Base-by-base conservation (phyloP, 2,329 filamentous ascomycete species). In the Blumeriella jaapii region DNA sequence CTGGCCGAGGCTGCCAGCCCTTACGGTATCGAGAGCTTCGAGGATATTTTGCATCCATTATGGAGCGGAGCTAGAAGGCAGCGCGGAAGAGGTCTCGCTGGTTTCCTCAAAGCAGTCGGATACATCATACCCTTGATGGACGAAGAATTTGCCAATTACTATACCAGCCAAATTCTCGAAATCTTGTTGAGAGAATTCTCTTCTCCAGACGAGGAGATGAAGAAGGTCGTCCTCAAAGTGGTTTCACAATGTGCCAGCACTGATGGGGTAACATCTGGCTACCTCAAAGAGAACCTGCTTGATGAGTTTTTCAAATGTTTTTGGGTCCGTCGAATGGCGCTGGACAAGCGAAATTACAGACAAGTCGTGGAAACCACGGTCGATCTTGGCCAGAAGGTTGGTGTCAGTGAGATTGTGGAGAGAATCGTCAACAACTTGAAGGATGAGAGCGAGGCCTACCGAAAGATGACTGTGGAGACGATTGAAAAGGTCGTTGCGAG, bases 51-150 rank as follows among this genome's bases (percentile, higher is more conserved):
- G 31, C 95, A 96, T 55, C 91, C 91, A 3, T 69, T 98, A 0
- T 98, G 91, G 91, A 95, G 85, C 5, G 91, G 91, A 40, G 89
- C 47, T 18, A 76, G 89, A 45, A 95, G 95, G 62, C 91, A 98
- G 61, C 78, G 91, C 55, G 91, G 91, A 44, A 98, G 98, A 59
- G 87, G 89, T 51, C 69, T 98, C 28, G 89, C 91, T 15, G 89
- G 86, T 10, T 98, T 95, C 61, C 67, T 98, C 42, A 98, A 98
- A 63, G 91, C 91, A 29, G 89, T 98, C 27, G 91, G 91, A 16
- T 96, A 91, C 58, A 94, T 98, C 55, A 96, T 98, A 44, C 91
- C 91, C 4, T 72, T 98, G 34, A 98, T 98, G 91, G 91, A 98
- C 62, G 91, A 98, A 61, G 91, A 98, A 56, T 96, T 95, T 58